Percentiles rank a stretch among this genome's conserved stretches.
Evolutionary conservation across 345 rosid genomes (phyloP).

Genomic region (Salix udensis): DNA sequence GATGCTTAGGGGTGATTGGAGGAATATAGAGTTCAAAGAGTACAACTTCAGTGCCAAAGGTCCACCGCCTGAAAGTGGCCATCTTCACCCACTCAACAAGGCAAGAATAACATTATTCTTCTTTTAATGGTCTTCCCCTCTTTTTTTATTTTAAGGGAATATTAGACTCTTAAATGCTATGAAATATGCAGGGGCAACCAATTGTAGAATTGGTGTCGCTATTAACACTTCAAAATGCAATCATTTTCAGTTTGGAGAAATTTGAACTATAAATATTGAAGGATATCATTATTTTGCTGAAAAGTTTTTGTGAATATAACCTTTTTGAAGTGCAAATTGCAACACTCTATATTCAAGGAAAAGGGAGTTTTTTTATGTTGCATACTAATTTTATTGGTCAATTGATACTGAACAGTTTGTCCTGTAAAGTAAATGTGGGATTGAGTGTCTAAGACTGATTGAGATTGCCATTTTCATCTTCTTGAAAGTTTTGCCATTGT

Average conservation of each 20-base stretch:
- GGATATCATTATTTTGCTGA: neutral
- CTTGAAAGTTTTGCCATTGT: neutral
- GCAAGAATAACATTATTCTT: constrained; percentile 32
- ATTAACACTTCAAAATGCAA: too few species aligned
- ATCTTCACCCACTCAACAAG: constrained; percentile 94
- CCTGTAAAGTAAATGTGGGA: neutral
- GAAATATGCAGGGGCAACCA: neutral
- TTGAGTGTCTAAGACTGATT: constrained; percentile 1
- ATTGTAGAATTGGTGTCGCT: neutral
- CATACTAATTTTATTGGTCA: neutral
- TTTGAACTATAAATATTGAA: neutral
- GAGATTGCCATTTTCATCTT: neutral
- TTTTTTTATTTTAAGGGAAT: neutral
- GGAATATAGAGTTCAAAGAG: constrained; percentile 78
- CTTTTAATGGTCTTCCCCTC: neutral
- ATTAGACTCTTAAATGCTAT: neutral
- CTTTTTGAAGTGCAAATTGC: neutral
- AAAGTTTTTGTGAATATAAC: neutral
- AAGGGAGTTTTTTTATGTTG: neutral
- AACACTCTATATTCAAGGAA: neutral
- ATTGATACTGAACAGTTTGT: neutral
- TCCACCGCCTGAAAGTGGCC: constrained; percentile 76
- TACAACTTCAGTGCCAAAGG: constrained; percentile 92
- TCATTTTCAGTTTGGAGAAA: neutral
- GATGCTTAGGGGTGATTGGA: constrained; percentile 73